phyloP scores from a whole-genome alignment of 2,329 filamentous ascomycete species.

The Epichloe bromicola region DNA sequence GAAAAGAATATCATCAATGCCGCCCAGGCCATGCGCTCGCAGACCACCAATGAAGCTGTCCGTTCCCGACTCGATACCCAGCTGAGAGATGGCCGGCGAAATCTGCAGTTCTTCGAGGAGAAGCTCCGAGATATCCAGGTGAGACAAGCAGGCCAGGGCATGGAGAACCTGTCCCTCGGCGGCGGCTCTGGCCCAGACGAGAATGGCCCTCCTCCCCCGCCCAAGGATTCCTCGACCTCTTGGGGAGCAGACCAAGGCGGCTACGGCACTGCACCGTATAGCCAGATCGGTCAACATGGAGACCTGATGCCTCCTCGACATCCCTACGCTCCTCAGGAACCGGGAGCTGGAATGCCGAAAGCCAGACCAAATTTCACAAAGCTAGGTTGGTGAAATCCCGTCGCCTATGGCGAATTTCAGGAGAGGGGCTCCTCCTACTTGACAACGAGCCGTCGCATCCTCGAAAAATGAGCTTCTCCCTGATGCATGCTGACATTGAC shows the following conservation, averaged over 20 bases:
- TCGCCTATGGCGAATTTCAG: neutral
- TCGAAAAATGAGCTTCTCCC: neutral
- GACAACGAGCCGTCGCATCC: too few species aligned
- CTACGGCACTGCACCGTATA: constrained; percentile 44
- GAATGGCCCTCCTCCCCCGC: constrained; percentile 44
- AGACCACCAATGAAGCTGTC: constrained; percentile 86
- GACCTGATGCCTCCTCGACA: constrained; percentile 71
- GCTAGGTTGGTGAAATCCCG: constrained; percentile 51
- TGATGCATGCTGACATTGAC: neutral
- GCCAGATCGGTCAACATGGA: constrained; percentile 49
- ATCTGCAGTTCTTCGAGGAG: constrained; percentile 92
- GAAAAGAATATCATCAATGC: constrained; percentile 92
- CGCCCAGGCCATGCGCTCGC: constrained; percentile 87
- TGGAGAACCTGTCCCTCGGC: constrained; percentile 55
- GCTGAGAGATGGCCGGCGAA: constrained; percentile 84
- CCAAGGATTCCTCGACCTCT: constrained; percentile 49
- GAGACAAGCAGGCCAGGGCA: constrained; percentile 56
- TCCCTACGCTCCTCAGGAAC: constrained; percentile 59
- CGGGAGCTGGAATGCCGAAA: constrained; percentile 56
- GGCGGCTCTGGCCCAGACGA: constrained; percentile 26
- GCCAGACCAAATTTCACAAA: constrained; percentile 86
- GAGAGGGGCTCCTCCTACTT: neutral
- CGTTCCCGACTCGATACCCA: constrained; percentile 84
- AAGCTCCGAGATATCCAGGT: constrained; percentile 79
- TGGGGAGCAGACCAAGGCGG: constrained; percentile 40